Evolutionary conservation across 345 rosid species (phyloP).

Genomic region (Arabidopsis arenosa): DNA sequence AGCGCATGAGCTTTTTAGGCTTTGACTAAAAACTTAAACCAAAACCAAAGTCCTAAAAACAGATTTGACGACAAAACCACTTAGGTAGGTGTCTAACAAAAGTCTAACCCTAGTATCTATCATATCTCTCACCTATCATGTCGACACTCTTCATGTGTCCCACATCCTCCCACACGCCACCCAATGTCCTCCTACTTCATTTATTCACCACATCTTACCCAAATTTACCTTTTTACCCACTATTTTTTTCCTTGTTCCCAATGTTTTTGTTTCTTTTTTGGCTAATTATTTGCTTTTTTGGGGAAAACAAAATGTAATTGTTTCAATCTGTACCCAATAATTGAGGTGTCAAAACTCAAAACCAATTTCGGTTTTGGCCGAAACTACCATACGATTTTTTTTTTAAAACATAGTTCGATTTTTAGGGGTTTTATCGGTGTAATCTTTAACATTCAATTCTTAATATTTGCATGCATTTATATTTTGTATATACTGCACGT

Average conservation of each 20-base stretch:
- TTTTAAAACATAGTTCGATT: neutral
- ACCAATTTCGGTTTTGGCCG: neutral
- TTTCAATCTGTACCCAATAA: slow-evolving; percentile 21
- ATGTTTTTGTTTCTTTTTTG: slow-evolving; percentile 37
- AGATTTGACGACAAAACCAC: slow-evolving; percentile 39
- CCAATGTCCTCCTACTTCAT: slow-evolving; percentile 29
- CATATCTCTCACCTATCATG: slow-evolving; percentile 41
- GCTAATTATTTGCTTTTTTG: slow-evolving; percentile 28
- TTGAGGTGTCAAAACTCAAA: slow-evolving; percentile 16
- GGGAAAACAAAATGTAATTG: neutral
- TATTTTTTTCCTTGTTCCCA: slow-evolving; percentile 34
- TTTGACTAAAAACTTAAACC: slow-evolving; percentile 39
- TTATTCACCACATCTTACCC: slow-evolving; percentile 46
- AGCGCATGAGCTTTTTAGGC: slow-evolving; percentile 45
- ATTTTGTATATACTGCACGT: slow-evolving; percentile 18
- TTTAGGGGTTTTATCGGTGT: neutral
- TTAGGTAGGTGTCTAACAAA: slow-evolving; percentile 36
- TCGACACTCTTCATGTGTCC: slow-evolving; percentile 36
- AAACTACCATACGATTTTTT: neutral
- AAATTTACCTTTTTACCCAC: slow-evolving; percentile 43
- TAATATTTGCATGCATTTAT: slow-evolving; percentile 16
- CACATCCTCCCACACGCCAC: slow-evolving; percentile 7
- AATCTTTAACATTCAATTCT: neutral
- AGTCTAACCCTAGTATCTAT: slow-evolving; percentile 33
- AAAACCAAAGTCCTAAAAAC: slow-evolving; percentile 31